Base-by-base conservation (phyloP, 73 alveolate species). In the Uronychia setigera region DNA sequence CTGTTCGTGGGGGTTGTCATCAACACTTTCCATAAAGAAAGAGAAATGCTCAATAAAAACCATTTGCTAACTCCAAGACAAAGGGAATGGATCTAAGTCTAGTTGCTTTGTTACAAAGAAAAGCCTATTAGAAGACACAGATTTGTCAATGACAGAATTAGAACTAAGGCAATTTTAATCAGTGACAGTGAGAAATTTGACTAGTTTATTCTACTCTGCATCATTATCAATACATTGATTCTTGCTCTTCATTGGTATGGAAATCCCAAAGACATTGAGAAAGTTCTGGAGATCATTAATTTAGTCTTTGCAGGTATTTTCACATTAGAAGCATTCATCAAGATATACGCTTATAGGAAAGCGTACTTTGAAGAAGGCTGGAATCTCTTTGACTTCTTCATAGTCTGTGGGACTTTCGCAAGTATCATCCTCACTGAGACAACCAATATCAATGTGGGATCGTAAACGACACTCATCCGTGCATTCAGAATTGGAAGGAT, bases 1-100 rank as follows among this genome's bases (percentile, higher is more conserved):
- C 75, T 91, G 58, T 91, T 91, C 77, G 93, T 88, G 32, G 96
- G 96, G 57, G 88, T 91, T 26, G 89, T 91, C 25, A 91, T 91
- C 33, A 88, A 88, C 46, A 80, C 92, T 1, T 91, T 87, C 82
- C 31, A 77, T 31, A 76, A 46, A 29, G 94, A 88, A 33, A 91
- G 78, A 59, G 94, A 87, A 0, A 81, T 80, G 33, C 80, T 91
- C 29, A 79, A 85, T 28, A 31, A 29, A 9, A 59, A 67, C 79
- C 33, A 34, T 25, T 59, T 86, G 1, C n/a, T 91, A 58, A 87
- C 89, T 9, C 83, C 81, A 11, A 60, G 79, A 28, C 78, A 91
- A 60, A 59, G 76, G 32, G 90, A 91, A 34, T 91, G 96, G 96
- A 59, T 81, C 26, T 81, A 80, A 29, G 78, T 91, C 0, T 74